Base-by-base conservation (phyloP, 768 basidiomycete species). In the Leucocoprinus birnbaumii region DNA sequence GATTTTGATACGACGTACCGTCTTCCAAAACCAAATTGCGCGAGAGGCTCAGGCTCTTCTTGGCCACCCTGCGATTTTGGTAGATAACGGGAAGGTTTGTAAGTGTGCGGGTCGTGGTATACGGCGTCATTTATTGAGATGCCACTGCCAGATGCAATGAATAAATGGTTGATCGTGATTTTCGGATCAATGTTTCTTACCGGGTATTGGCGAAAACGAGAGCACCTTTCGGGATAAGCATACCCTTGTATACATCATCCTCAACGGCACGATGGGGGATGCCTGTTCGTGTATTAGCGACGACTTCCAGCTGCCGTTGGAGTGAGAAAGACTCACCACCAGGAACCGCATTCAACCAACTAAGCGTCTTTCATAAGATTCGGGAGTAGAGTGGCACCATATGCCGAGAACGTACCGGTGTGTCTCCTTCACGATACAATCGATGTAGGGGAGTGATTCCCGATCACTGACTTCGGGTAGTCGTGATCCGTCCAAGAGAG, bases 231-330 rank as follows among this genome's bases (percentile, higher is more conserved):
- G 85, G 84, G 48, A 88, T 80, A 53, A 75, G 71, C 72, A 76
- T 75, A 7, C 77, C 80, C 48, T 67, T 65, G 63, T 86, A 88
- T 27, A 82, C 66, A 61, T 89, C 85, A 58, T 87, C 82, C 62
- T 86, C 77, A 72, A 77, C 83, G 60, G 83, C 58, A 38, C 84
- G 74, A 57, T 87, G 86, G 0, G 86, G 86, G 43, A 87, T 72
- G 49, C 75, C 86, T 86, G 40, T 48, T 16, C 8, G 21, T 35
- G 50, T 24, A 24, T 3, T 14, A 13, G 6, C 19, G 3, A 34
- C 3, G 14, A 21, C 18, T 35, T 21, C n/a, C 14, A 6, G 3
- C 6, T 11, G 22, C 18, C 9, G 8, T n/a, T 42, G 6, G 22
- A n/a, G 38, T 38, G 4, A 38, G 4, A 6, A n/a, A 11, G 10